phyloP scores from a whole-genome alignment of 495 filamentous ascomycete species.

The Penicillium parvum region DNA sequence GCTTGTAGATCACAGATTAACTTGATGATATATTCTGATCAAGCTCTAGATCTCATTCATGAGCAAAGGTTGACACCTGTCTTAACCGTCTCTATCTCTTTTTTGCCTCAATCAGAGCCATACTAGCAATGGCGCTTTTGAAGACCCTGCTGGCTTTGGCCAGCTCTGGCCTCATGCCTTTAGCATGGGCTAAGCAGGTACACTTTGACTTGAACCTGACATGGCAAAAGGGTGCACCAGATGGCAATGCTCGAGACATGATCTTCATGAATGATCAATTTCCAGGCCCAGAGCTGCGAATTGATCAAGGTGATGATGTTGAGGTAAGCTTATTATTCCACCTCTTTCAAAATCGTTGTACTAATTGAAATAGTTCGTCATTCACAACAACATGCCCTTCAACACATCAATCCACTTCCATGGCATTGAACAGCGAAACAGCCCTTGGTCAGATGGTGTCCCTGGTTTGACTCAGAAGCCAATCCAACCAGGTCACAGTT shows the following conservation, averaged over 20 bases:
- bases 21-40: neutral
- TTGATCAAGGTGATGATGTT: conserved; percentile 54
- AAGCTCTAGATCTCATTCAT: neutral
- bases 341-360: neutral
- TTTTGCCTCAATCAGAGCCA: neutral
- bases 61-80: neutral
- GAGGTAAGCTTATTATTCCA: conserved; percentile 36
- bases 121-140: conserved; percentile 6
- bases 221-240: conserved; percentile 36
- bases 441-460: conserved; percentile 48
- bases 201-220: conserved; percentile 32
- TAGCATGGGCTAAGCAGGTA: conserved; percentile 20
- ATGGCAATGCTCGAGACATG: conserved; percentile 40
- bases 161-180: conserved; percentile 3
- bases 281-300: conserved; percentile 49
- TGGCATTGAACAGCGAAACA: conserved; percentile 31
- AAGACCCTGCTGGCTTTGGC: conserved; percentile 11
- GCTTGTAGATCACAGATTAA: neutral
- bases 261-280: conserved; percentile 57
- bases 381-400: conserved; percentile 47
- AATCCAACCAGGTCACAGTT: conserved; percentile 44
- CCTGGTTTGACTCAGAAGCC: conserved; percentile 42
- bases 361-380: conserved; percentile 20
- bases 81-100: neutral
- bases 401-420: conserved; percentile 49